These are phyloP conservation scores for Tilletia setariae DNA, from an alignment of 1,284 basidiomycete species.

Conservation along the genomic window DNA sequence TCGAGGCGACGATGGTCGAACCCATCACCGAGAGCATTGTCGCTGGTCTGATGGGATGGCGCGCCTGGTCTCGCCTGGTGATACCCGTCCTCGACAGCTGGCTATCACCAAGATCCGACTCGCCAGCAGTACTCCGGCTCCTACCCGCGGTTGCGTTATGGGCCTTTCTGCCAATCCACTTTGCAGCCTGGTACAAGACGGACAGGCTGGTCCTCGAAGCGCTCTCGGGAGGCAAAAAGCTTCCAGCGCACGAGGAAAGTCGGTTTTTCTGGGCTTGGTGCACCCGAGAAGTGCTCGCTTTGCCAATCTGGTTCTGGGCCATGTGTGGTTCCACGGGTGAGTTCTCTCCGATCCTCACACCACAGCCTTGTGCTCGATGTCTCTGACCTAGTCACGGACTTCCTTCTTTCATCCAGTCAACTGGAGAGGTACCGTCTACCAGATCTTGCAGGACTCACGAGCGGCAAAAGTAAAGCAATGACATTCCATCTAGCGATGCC, in stretches of 20 bases:
- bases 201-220: constrained; percentile 27
- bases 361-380: not conserved
- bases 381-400: not conserved
- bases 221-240: constrained; percentile 25
- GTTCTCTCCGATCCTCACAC: not conserved
- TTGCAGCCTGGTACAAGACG: constrained; percentile 25
- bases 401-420: constrained; percentile 1
- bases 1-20: constrained; percentile 46
- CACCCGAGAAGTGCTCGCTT: constrained; percentile 43
- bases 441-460: constrained; percentile 8
- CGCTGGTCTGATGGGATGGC: constrained; percentile 41
- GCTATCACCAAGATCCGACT: not conserved
- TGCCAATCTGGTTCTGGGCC: constrained; percentile 52
- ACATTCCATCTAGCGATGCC: too few species aligned
- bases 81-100: constrained; percentile 9
- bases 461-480: constrained; percentile 2
- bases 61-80: constrained; percentile 29
- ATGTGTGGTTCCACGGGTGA: constrained; percentile 33
- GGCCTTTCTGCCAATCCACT: constrained; percentile 21
- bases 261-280: constrained; percentile 36
- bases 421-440: constrained; percentile 14
- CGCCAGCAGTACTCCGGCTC: too few species aligned
- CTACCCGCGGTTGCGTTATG: not conserved
- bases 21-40: constrained; percentile 51
- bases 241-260: constrained; percentile 20